These are phyloP conservation scores for Kewa caespitosa DNA, from an alignment of 179 eudicot species.

Conservation along the genomic window DNA sequence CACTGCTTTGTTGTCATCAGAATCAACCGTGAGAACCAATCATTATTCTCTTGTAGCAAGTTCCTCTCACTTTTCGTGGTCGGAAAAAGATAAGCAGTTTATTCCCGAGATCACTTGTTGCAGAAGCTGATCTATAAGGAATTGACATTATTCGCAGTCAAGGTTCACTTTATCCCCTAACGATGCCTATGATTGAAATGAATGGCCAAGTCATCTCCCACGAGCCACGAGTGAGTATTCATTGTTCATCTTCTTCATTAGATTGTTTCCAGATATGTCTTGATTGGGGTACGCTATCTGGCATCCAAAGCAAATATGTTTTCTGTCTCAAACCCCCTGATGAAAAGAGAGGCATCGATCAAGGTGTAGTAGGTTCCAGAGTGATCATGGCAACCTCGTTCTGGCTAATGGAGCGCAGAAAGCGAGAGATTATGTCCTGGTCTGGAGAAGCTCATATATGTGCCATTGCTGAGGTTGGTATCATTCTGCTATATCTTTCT, in stretches of 20 bases:
- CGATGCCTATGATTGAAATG: background rate
- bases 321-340: background rate
- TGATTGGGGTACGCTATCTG: too few relatives aligned
- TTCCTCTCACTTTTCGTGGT: too few relatives aligned
- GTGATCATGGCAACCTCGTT: conserved; percentile 4
- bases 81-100: too few relatives aligned
- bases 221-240: background rate
- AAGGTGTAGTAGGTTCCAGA: background rate
- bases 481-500: background rate
- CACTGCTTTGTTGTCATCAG: background rate
- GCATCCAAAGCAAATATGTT: background rate
- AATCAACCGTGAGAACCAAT: too few relatives aligned
- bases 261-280: background rate
- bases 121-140: background rate
- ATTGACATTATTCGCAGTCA: background rate
- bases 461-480: background rate
- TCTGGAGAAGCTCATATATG: too few relatives aligned
- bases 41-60: too few relatives aligned
- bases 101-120: background rate
- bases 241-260: conserved; percentile 2
- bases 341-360: conserved; percentile 4
- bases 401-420: background rate
- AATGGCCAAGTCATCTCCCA: background rate
- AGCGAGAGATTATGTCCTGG: background rate
- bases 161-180: background rate